phyloP scores from a whole-genome alignment of 1,284 basidiomycete genomes.

The Megacollybia platyphylla region DNA sequence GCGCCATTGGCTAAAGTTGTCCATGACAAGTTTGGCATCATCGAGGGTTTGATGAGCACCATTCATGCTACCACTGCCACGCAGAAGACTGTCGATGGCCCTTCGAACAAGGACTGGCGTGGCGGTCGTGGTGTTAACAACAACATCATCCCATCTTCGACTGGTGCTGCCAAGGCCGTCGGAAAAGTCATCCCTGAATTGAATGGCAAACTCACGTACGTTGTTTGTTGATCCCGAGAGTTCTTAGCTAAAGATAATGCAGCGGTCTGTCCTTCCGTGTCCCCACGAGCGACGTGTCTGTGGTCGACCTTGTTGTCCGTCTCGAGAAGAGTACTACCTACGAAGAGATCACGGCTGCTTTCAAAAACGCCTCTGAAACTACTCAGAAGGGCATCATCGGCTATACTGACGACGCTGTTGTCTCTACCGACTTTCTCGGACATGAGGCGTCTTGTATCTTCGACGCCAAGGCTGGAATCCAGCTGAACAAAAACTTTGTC shows the following conservation, averaged over 20 bases:
- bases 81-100: slow-evolving; percentile 98
- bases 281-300: slow-evolving; percentile 93
- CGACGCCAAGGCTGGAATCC: slow-evolving; percentile 89
- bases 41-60: slow-evolving; percentile 98
- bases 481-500: slow-evolving; percentile 88
- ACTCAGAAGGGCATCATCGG: slow-evolving; percentile 75
- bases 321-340: slow-evolving; percentile 81
- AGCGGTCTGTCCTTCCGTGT: slow-evolving; percentile 97
- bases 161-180: slow-evolving; percentile 98
- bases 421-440: slow-evolving; percentile 92
- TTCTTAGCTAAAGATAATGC: slow-evolving; percentile 2
- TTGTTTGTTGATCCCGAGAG: slow-evolving; percentile 7
- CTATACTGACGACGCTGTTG: slow-evolving; percentile 93
- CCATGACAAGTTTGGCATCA: slow-evolving; percentile 91
- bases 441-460: slow-evolving; percentile 74
- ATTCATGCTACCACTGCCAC: slow-evolving; percentile 96
- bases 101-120: slow-evolving; percentile 91
- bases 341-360: slow-evolving; percentile 82
- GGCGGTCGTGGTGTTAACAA: slow-evolving; percentile 94
- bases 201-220: slow-evolving; percentile 93
- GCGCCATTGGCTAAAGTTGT: slow-evolving; percentile 98
- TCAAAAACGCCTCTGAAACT: slow-evolving; percentile 77
- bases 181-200: slow-evolving; percentile 97
- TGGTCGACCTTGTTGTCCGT: slow-evolving; percentile 95
- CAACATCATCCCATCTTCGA: slow-evolving; percentile 99